Evolutionary conservation across 257 asterid genomes (phyloP).

Genomic region (Scutellaria galericulata): DNA sequence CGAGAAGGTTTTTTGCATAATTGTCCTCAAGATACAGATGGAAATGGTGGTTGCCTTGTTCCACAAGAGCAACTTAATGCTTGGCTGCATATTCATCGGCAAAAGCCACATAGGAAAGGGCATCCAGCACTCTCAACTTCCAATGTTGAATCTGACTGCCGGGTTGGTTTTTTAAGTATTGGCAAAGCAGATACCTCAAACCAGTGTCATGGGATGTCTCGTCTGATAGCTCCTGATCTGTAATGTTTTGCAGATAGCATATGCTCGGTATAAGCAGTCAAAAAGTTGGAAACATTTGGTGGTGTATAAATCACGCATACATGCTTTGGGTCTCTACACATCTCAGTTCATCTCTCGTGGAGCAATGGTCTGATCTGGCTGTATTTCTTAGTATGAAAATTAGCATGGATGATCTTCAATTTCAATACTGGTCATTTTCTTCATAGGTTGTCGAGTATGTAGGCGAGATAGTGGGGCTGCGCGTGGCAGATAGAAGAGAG

Average conservation of each 20-base stretch:
- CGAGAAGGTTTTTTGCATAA: slow-evolving; percentile 47
- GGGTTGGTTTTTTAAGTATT: slow-evolving; percentile 43
- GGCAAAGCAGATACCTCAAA: neutral
- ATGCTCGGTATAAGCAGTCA: slow-evolving; percentile 60
- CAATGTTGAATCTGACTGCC: slow-evolving; percentile 50
- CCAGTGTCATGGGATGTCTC: slow-evolving; percentile 17
- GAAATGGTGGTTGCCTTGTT: slow-evolving; percentile 53
- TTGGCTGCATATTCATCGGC: slow-evolving; percentile 62
- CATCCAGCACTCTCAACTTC: slow-evolving; percentile 43
- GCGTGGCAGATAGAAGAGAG: slow-evolving; percentile 72
- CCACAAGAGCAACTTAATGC: slow-evolving; percentile 77
- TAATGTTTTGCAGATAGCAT: slow-evolving; percentile 55
- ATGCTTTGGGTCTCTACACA: slow-evolving; percentile 76
- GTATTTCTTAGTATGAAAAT: slow-evolving; percentile 16
- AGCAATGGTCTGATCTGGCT: slow-evolving; percentile 53
- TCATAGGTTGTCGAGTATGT: slow-evolving; percentile 70
- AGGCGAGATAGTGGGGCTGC: slow-evolving; percentile 70
- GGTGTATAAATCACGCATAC: slow-evolving; percentile 72
- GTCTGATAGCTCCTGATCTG: slow-evolving; percentile 13
- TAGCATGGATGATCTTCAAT: slow-evolving; percentile 9
- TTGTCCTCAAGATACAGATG: slow-evolving; percentile 39
- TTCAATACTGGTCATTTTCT: slow-evolving; percentile 12
- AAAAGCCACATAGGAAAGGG: slow-evolving; percentile 47
- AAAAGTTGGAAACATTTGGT: slow-evolving; percentile 66
- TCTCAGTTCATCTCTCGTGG: slow-evolving; percentile 61